These are phyloP conservation scores for Backusella macrospora DNA, from an alignment of 192 early-diverging fungal species.

Conservation along the genomic window DNA sequence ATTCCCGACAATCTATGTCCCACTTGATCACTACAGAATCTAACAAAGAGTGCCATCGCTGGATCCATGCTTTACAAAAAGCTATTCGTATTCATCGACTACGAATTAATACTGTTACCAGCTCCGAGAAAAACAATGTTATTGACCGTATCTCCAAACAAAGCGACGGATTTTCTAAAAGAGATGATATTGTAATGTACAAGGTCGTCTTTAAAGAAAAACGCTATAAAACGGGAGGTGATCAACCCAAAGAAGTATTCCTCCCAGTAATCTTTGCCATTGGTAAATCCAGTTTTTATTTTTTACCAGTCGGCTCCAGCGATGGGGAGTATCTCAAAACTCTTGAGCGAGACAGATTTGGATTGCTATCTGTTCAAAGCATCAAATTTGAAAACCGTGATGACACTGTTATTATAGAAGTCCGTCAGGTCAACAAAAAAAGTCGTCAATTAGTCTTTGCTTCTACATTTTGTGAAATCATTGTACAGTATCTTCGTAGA, in stretches of 20 bases:
- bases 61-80: constrained; percentile 32
- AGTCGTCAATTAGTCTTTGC: constrained; percentile 24
- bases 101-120: constrained; percentile 13
- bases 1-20: not conserved
- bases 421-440: constrained; percentile 16
- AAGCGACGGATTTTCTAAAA: constrained; percentile 19
- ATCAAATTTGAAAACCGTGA: constrained; percentile 23
- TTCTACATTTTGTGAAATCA: constrained; percentile 26
- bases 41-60: constrained; percentile 21
- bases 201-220: constrained; percentile 34
- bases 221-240: not conserved
- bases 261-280: constrained; percentile 26
- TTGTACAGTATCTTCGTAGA: constrained; percentile 33
- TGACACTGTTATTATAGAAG: constrained; percentile 32
- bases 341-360: constrained; percentile 34
- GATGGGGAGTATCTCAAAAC: constrained; percentile 26
- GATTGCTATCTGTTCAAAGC: constrained; percentile 34
- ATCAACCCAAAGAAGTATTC: constrained; percentile 28
- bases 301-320: constrained; percentile 19
- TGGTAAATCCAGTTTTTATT: constrained; percentile 38
- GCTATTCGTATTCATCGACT: constrained; percentile 8
- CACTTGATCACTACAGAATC: constrained; percentile 19
- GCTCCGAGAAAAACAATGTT: constrained; percentile 15
- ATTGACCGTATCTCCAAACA: constrained; percentile 30
- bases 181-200: constrained; percentile 28